phyloP scores from a whole-genome alignment of 2,329 filamentous ascomycete genomes.

The Thielaviopsis punctulata region DNA sequence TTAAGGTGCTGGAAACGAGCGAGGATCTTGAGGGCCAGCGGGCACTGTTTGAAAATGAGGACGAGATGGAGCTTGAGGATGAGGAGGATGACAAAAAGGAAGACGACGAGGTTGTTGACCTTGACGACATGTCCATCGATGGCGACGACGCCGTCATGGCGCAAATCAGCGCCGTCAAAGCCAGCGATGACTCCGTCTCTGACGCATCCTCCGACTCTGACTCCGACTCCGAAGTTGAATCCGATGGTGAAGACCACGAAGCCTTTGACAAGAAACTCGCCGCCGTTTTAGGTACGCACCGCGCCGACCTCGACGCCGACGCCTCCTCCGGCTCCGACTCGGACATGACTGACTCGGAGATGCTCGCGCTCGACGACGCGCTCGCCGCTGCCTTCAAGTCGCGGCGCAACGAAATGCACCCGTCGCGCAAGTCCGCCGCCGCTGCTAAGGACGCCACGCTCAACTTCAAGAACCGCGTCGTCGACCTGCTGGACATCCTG shows the following conservation, averaged over 20 bases:
- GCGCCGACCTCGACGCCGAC: constrained; percentile 39
- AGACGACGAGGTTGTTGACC: constrained; percentile 28
- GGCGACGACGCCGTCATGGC: constrained; percentile 20
- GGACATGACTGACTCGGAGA: constrained; percentile 91
- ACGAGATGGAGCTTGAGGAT: constrained; percentile 20
- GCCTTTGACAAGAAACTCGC: constrained; percentile 59
- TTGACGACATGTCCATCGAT: constrained; percentile 30
- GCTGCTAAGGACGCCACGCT: constrained; percentile 78
- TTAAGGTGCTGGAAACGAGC: constrained; percentile 55
- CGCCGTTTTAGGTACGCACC: constrained; percentile 57
- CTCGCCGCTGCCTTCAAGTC: constrained; percentile 75
- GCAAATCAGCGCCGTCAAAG: constrained; percentile 17
- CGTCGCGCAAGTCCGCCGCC: constrained; percentile 69
- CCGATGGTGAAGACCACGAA: constrained; percentile 26
- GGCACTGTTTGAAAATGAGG: constrained; percentile 61
- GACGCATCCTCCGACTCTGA: constrained; percentile 25
- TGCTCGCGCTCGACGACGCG: constrained; percentile 75
- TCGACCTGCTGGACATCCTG: constrained; percentile 76
- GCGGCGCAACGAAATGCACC: constrained; percentile 42
- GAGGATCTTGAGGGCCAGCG: constrained; percentile 74
- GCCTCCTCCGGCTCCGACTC: constrained; percentile 44
- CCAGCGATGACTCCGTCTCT: constrained; percentile 22
- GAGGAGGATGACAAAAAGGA: not conserved
- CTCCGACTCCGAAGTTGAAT: constrained; percentile 28
- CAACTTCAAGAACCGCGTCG: constrained; percentile 86